These are phyloP conservation scores for Linum usitatissimum DNA, from an alignment of 345 rosid genomes.

Conservation along the genomic window DNA sequence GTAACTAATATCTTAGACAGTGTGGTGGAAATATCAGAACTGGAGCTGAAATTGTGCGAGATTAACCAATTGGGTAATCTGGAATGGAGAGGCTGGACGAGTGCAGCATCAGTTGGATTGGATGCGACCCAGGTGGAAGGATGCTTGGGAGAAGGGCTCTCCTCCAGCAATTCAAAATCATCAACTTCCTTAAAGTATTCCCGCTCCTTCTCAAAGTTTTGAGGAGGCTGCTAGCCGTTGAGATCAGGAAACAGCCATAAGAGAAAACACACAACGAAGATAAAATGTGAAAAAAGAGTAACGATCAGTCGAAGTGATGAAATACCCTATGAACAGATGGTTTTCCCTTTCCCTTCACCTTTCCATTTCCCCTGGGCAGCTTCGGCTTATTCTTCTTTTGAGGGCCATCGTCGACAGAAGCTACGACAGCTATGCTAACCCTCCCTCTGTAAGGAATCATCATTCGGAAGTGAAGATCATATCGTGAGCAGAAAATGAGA, in stretches of 20 bases:
- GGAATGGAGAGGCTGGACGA: slow-evolving; percentile 47
- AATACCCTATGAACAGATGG: slow-evolving; percentile 64
- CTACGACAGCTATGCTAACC: slow-evolving; percentile 64
- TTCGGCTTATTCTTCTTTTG: slow-evolving; percentile 24
- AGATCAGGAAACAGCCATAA: background rate
- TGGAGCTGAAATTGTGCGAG: slow-evolving; percentile 40
- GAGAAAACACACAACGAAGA: background rate
- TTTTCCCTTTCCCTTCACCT: slow-evolving; percentile 46
- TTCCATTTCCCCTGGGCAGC: background rate
- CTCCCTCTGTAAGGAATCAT: slow-evolving; percentile 47
- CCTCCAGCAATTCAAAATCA: slow-evolving; percentile 85
- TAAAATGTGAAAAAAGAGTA: background rate
- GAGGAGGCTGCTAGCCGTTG: slow-evolving; percentile 43
- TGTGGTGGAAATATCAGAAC: slow-evolving; percentile 58
- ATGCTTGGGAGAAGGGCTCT: slow-evolving; percentile 95
- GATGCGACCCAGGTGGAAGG: slow-evolving; percentile 51
- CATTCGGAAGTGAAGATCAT: background rate
- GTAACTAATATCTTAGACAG: slow-evolving; percentile 70
- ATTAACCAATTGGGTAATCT: slow-evolving; percentile 72
- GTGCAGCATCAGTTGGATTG: slow-evolving; percentile 27
- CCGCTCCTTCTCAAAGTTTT: slow-evolving; percentile 55
- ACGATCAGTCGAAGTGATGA: background rate
- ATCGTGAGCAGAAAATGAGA: background rate
- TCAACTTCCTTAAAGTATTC: slow-evolving; percentile 78
- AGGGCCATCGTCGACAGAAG: slow-evolving; percentile 37